Conservation (phyloP, 768 basidiomycete species). For the Glaciozyma antarctica region DNA sequence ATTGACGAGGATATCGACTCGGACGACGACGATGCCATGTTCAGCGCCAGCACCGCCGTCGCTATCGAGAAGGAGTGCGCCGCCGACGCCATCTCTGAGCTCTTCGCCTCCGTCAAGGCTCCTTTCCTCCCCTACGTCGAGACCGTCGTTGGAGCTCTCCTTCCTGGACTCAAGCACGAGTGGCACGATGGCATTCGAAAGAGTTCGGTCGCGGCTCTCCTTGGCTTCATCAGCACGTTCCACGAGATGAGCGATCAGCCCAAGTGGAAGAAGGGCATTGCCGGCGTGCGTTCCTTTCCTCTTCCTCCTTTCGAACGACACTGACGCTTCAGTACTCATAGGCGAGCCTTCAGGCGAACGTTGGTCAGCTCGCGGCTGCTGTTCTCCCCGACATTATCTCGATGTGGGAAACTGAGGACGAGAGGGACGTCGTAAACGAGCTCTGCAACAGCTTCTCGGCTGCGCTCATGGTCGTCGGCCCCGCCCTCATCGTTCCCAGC, state of each 20-base stretch:
- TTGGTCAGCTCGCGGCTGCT: constrained; percentile 69
- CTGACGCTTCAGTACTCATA: neutral
- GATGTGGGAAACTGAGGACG: constrained; percentile 88
- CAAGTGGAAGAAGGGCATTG: constrained; percentile 69
- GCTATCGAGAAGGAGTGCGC: constrained; percentile 99
- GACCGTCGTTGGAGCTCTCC: constrained; percentile 64
- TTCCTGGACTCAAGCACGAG: constrained; percentile 73
- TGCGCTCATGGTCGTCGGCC: constrained; percentile 83
- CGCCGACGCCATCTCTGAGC: constrained; percentile 83
- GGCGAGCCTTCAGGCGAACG: constrained; percentile 45
- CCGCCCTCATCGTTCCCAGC: constrained; percentile 61
- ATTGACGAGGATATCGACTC: constrained; percentile 32
- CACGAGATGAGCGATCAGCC: constrained; percentile 73
- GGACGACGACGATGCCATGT: constrained; percentile 44
- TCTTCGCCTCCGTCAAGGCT: constrained; percentile 68
- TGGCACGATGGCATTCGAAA: constrained; percentile 92
- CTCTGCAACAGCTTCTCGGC: constrained; percentile 83
- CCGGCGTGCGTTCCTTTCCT: constrained; percentile 4
- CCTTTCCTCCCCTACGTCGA: constrained; percentile 91
- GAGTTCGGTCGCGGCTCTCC: constrained; percentile 73
- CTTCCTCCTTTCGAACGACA: neutral
- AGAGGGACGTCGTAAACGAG: constrained; percentile 84
- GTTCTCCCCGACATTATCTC: constrained; percentile 66
- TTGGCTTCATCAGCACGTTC: constrained; percentile 81
- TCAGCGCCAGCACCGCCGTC: constrained; percentile 70